Conservation (phyloP, 2,329 filamentous ascomycete genomes). For the Pseudogymnoascus verrucosus region DNA sequence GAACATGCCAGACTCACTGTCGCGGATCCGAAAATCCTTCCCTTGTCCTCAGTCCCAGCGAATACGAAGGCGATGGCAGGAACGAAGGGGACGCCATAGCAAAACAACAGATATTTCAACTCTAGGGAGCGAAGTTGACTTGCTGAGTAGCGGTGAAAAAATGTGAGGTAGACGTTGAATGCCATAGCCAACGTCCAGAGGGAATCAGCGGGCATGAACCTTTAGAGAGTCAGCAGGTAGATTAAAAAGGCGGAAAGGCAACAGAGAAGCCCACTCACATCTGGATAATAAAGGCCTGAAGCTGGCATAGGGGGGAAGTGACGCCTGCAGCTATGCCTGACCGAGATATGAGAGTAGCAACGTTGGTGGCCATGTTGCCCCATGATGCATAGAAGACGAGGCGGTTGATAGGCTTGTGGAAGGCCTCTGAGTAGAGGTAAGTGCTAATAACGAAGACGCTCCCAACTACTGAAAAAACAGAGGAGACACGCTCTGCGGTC, state of each 20-base stretch:
- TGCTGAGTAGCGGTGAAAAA: constrained; percentile 47
- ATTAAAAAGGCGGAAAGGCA: not conserved
- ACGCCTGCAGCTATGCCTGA: constrained; percentile 28
- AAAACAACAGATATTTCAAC: constrained; percentile 44
- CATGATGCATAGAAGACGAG: constrained; percentile 54
- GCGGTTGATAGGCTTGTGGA: constrained; percentile 51
- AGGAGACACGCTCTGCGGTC: constrained; percentile 29
- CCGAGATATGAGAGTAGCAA: constrained; percentile 48
- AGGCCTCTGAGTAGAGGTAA: constrained; percentile 39
- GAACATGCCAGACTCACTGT: constrained; percentile 27
- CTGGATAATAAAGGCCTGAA: constrained; percentile 76
- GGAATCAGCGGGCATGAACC: constrained; percentile 48
- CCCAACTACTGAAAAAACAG: constrained; percentile 42
- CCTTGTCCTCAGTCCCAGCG: constrained; percentile 30
- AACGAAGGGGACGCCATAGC: constrained; percentile 49
- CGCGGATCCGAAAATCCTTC: constrained; percentile 31
- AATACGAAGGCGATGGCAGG: constrained; percentile 48
- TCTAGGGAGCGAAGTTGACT: constrained; percentile 43
- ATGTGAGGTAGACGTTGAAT: constrained; percentile 52
- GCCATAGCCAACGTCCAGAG: constrained; percentile 53
- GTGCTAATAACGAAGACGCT: constrained; percentile 46
- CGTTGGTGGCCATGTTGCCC: constrained; percentile 51
- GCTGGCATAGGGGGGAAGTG: constrained; percentile 44
- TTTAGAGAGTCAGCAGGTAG: constrained; percentile 21
- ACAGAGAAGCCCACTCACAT: constrained; percentile 46